phyloP scores from a whole-genome alignment of 352 stramenopile species.

The Bremia lactucae region DNA sequence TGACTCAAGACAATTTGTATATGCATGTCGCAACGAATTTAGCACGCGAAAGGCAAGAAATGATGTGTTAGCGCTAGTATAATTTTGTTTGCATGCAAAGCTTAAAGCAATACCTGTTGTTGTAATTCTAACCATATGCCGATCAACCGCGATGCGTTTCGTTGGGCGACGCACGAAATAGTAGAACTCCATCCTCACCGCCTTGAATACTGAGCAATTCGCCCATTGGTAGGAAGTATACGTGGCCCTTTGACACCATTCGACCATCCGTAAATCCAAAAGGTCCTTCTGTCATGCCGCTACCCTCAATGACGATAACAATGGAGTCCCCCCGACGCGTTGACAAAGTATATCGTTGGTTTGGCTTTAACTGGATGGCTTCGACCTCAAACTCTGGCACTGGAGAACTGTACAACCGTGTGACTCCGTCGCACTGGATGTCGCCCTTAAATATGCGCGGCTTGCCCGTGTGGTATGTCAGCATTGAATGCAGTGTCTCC shows the following conservation, averaged over 20 bases:
- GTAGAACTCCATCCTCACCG: conserved; percentile 20
- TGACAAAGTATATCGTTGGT: conserved; percentile 25
- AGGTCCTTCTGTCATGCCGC: conserved; percentile 15
- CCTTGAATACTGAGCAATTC: conserved; percentile 32
- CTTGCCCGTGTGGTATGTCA: conserved; percentile 86
- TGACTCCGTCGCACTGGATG: conserved; percentile 23
- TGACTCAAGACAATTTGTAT: conserved; percentile 40
- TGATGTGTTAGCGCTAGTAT: conserved; percentile 3
- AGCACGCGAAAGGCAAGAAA: conserved; percentile 1
- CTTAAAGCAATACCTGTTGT: not conserved
- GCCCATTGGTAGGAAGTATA: conserved; percentile 42
- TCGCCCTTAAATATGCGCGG: conserved; percentile 23
- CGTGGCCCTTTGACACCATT: conserved; percentile 27
- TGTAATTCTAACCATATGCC: not conserved
- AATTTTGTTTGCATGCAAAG: conserved; percentile 4
- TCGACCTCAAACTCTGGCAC: conserved; percentile 89
- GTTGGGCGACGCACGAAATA: conserved; percentile 47
- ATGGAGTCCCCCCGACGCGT: conserved; percentile 37
- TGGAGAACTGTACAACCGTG: conserved; percentile 83
- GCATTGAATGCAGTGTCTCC: conserved; percentile 92
- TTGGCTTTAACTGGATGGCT: conserved; percentile 29
- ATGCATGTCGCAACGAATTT: conserved; percentile 9
- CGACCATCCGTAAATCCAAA: conserved; percentile 11
- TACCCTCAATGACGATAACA: conserved; percentile 38
- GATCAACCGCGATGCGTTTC: conserved; percentile 12